Conservation (phyloP, 208 protist genomes). For the Tritrichomonas musculus region DNA sequence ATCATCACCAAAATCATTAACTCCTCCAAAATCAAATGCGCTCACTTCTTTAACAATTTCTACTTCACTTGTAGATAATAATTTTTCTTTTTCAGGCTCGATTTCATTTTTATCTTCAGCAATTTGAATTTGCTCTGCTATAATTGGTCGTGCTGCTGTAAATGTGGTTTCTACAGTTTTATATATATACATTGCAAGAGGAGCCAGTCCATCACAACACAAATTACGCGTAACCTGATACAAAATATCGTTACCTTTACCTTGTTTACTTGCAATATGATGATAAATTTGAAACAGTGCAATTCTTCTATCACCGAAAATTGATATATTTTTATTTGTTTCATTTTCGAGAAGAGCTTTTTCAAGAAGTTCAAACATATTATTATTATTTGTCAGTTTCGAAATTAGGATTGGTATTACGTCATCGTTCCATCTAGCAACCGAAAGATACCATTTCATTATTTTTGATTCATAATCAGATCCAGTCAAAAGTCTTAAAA, state of each 20-base stretch:
- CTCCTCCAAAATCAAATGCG: background rate
- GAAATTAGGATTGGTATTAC: background rate
- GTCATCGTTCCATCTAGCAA: background rate
- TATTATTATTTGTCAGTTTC: background rate
- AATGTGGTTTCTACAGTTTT: background rate
- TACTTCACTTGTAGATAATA: background rate
- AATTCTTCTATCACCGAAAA: background rate
- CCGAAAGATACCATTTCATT: background rate
- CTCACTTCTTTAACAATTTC: background rate
- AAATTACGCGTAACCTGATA: background rate
- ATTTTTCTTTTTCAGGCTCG: background rate
- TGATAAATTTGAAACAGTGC: constrained; percentile 1
- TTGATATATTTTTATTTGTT: background rate
- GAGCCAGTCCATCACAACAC: background rate
- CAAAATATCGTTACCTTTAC: background rate
- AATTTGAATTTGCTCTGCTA: background rate
- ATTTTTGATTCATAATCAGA: background rate
- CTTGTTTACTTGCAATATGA: background rate
- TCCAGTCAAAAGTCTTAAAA: background rate
- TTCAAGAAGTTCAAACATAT: background rate
- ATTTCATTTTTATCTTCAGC: background rate
- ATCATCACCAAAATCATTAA: background rate
- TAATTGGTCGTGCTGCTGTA: background rate
- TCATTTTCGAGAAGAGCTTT: background rate
- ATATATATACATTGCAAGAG: background rate